Conservation (phyloP, 2,329 filamentous ascomycete species). For the Remersonia thermophila region DNA sequence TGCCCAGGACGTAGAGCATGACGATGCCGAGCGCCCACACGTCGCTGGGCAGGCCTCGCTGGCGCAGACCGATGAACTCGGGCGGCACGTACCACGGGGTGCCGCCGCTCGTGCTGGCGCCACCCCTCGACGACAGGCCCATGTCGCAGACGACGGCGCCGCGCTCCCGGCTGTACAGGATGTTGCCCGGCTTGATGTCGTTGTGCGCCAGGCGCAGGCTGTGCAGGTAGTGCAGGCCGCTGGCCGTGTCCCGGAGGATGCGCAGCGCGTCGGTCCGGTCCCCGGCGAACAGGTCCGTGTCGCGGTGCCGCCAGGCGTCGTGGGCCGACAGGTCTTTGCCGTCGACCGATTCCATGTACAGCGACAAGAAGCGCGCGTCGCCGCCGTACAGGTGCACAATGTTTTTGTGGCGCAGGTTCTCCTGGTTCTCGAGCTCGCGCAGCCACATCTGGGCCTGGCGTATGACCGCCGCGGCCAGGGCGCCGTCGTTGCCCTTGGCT, state of each 20-base stretch:
- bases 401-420: slow-evolving; percentile 41
- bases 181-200: slow-evolving; percentile 51
- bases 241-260: slow-evolving; percentile 41
- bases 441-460: slow-evolving; percentile 48
- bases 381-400: slow-evolving; percentile 48
- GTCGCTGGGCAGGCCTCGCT: slow-evolving; percentile 42
- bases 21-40: slow-evolving; percentile 49
- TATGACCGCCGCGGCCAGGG: slow-evolving; percentile 43
- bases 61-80: slow-evolving; percentile 44
- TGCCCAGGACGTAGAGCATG: slow-evolving; percentile 46
- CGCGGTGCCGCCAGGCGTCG: slow-evolving; percentile 35
- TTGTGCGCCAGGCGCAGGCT: slow-evolving; percentile 43
- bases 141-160: slow-evolving; percentile 51
- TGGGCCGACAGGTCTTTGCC: slow-evolving; percentile 40
- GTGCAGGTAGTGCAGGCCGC: slow-evolving; percentile 45
- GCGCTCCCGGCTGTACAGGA: slow-evolving; percentile 45
- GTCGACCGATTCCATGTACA: slow-evolving; percentile 51
- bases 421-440: slow-evolving; percentile 44
- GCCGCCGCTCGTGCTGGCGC: slow-evolving; percentile 34
- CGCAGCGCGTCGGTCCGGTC: slow-evolving; percentile 35
- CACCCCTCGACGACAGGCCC: slow-evolving; percentile 39
- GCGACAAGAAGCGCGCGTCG: slow-evolving; percentile 45
- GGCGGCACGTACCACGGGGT: slow-evolving; percentile 51
- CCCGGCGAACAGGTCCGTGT: slow-evolving; percentile 39
- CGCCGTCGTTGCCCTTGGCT: slow-evolving; percentile 31